phyloP scores from a whole-genome alignment of 2,329 filamentous ascomycete species.

The Botrytis medusae region DNA sequence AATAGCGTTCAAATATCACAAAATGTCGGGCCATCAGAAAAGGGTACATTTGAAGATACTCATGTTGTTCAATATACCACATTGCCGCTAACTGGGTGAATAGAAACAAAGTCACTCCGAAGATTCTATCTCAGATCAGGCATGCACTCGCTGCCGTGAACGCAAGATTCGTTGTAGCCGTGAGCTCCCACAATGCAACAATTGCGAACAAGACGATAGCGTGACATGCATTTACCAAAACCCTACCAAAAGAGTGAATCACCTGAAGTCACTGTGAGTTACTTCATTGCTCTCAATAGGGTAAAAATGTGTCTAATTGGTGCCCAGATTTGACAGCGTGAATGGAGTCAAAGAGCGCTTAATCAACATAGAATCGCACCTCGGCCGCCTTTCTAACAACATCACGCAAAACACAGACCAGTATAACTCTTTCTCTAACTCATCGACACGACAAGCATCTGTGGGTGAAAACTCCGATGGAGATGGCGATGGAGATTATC shows the following conservation, averaged over 20 bases:
- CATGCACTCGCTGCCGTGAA: slow-evolving; percentile 22
- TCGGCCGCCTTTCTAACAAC: slow-evolving; percentile 14
- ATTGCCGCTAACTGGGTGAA: neutral
- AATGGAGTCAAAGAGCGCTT: slow-evolving; percentile 16
- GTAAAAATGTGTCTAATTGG: neutral
- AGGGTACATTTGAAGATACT: neutral
- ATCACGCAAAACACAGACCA: neutral
- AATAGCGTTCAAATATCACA: neutral
- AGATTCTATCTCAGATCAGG: neutral
- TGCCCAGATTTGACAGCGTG: slow-evolving; percentile 12
- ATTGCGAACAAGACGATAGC: slow-evolving; percentile 21
- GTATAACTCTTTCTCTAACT: neutral
- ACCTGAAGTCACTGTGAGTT: slow-evolving; percentile 21
- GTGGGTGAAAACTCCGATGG: neutral
- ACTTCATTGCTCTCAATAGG: neutral
- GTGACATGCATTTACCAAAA: slow-evolving; percentile 24
- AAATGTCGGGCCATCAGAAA: neutral
- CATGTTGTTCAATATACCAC: neutral
- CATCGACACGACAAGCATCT: neutral
- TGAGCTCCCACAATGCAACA: slow-evolving; percentile 18
- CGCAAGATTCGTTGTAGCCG: slow-evolving; percentile 21
- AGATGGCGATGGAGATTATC: neutral
- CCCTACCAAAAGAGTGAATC: slow-evolving; percentile 21
- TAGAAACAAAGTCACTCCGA: neutral
- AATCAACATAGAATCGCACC: slow-evolving; percentile 20